A percentile compares a stretch with the other conserved stretches of the same genome.
Evolutionary conservation across 2,329 filamentous ascomycete species (phyloP).

Genomic region (Beauveria rudraprayagi): DNA sequence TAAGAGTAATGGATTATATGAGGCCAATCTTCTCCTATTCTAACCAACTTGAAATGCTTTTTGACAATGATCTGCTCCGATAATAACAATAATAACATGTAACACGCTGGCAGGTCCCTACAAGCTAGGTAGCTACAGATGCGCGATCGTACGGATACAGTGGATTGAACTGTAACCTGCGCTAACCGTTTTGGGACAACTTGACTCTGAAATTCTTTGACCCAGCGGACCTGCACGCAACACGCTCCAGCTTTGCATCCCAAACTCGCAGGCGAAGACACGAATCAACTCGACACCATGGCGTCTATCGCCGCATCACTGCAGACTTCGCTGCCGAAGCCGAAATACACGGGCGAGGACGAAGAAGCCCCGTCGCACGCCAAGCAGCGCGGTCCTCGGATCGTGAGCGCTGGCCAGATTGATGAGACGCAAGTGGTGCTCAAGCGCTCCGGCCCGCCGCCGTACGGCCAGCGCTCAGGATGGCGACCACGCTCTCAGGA

Average conservation of each 20-base stretch:
- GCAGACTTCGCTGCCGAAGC: conserved; percentile 74
- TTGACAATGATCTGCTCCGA: background rate
- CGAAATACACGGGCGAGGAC: conserved; percentile 83
- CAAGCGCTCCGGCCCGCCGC: conserved; percentile 74
- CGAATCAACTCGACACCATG: conserved; percentile 35
- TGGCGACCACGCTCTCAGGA: conserved; percentile 86
- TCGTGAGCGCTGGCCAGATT: conserved; percentile 70
- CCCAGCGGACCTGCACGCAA: conserved; percentile 11
- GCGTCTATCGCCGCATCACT: conserved; percentile 63
- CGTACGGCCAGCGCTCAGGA: conserved; percentile 78
- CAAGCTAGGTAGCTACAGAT: background rate
- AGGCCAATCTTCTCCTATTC: background rate
- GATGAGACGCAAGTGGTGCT: conserved; percentile 81
- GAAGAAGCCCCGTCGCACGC: conserved; percentile 68
- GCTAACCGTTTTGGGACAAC: conserved; percentile 23
- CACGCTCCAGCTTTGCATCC: conserved; percentile 12
- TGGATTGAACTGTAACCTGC: background rate
- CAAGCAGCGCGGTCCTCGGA: conserved; percentile 71
- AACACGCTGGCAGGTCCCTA: background rate
- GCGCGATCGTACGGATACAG: background rate
- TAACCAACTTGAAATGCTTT: background rate
- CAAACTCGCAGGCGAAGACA: conserved; percentile 11
- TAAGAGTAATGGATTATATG: conserved; percentile 9
- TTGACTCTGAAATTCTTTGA: conserved; percentile 27
- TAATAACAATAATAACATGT: background rate